Evolutionary conservation across 1,284 basidiomycete species (phyloP), one percentile per base, ranked within the genome.

Genomic region (Calocybe gambosa): DNA sequence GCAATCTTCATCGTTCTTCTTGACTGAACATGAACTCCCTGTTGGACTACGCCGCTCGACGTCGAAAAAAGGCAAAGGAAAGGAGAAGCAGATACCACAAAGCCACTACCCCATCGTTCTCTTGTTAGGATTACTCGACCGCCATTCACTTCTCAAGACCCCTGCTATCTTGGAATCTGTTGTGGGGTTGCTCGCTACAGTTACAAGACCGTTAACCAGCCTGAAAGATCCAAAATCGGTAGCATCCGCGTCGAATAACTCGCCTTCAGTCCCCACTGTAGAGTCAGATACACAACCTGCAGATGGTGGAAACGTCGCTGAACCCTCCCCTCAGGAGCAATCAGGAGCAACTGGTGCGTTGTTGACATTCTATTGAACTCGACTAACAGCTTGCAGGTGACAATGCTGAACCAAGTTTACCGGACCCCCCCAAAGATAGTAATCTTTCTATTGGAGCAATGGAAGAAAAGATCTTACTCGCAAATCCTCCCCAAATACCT

Each of bases 151-250:
- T 19, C 77, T 96, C 40, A 86, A 84, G 60, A 90, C 91, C 0
- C 86, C 91, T 1, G 81, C 86, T 9, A 88, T 95, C 62, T 89
- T 95, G 76, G 94, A 97, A 62, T 86, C 88, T 2, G 82, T 96
- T 8, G 93, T 94, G 0, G 75, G 80, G 6, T 74, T 98, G 1
- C 73, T 97, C 16, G 89, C 90, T 0, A 85, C 82, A 0, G 82
- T 97, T 43, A 95, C 93, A 13, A 82, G 87, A 50, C 90, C 92
- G 1, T 69, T 95, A 28, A 70, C 78, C 6, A 75, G 70, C 45
- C 63, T 88, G 39, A 85, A 81, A 58, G 77, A 75, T 40, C 69
- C 70, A 50, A 70, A 75, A 54, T 54, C 64, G 39, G 37, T 61
- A 25, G 36, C 54, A 33, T 44, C 59, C 9, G 50, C 29, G 43